A percentile compares a stretch with the other conserved stretches of the same genome.
Conservation (phyloP, 768 basidiomycete species). For the Russula sp. region DNA sequence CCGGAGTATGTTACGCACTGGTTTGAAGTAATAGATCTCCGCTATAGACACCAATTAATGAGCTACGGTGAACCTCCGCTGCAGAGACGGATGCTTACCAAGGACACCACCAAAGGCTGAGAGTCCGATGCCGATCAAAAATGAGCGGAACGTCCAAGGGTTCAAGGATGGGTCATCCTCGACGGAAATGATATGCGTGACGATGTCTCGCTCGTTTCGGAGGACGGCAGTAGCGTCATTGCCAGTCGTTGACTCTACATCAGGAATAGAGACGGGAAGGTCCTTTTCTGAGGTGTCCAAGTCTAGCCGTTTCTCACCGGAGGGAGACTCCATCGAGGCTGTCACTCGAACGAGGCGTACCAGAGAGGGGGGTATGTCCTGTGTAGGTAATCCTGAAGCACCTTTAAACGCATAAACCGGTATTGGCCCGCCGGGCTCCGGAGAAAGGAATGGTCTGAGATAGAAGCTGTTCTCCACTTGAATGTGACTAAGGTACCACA, state of each 20-base stretch:
- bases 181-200: conserved; percentile 42
- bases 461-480: no score
- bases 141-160: conserved; percentile 44
- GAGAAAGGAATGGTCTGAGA: no score
- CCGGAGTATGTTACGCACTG: conserved; percentile 30
- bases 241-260: conserved; percentile 32
- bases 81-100: conserved; percentile 29
- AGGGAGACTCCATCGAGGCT: background rate
- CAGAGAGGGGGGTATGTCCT: background rate
- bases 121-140: conserved; percentile 43
- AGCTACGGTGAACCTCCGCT: background rate
- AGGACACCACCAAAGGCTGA: conserved; percentile 46
- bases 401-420: background rate
- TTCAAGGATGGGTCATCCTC: conserved; percentile 42
- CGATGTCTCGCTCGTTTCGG: conserved; percentile 42
- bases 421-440: background rate
- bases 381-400: background rate
- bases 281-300: background rate
- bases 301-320: conserved; percentile 3
- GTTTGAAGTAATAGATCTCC: conserved; percentile 59
- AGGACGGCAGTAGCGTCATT: conserved; percentile 35
- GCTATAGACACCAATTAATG: conserved; percentile 29
- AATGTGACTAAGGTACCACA: no score
- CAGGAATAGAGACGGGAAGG: conserved; percentile 9
- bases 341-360: background rate